phyloP scores from a whole-genome alignment of 2,329 filamentous ascomycete genomes.

The Botrytis byssoidea region DNA sequence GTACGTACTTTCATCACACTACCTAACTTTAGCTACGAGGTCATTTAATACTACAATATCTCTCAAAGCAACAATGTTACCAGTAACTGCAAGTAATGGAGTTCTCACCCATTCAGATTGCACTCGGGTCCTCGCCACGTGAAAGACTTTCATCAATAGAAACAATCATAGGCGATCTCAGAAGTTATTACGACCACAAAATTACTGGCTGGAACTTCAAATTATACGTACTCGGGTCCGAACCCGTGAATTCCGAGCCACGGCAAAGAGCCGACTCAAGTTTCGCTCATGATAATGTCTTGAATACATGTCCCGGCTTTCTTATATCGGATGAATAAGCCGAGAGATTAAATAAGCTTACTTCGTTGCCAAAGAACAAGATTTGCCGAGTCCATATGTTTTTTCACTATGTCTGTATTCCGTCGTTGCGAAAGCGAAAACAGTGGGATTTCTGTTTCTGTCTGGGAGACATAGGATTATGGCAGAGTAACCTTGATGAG shows the following conservation, averaged over 20 bases:
- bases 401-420: not conserved
- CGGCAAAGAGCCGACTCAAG: not conserved
- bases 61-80: not conserved
- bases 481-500: not conserved
- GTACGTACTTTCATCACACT: not conserved
- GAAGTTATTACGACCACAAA: not conserved
- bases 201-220: not conserved
- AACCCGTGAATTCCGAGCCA: not conserved
- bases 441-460: not conserved
- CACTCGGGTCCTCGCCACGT: conserved; percentile 1
- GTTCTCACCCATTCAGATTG: not conserved
- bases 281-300: not conserved
- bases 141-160: not conserved
- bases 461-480: too few species aligned
- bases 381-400: not conserved
- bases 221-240: conserved; percentile 1
- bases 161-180: not conserved
- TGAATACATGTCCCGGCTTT: not conserved
- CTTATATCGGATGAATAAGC: not conserved
- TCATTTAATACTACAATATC: not conserved
- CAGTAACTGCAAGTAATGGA: not conserved
- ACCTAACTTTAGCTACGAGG: not conserved
- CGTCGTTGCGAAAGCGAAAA: not conserved
- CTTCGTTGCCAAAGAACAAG: not conserved
- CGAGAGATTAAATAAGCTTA: not conserved